A percentile compares a stretch with the other conserved stretches of the same genome.
These are phyloP conservation scores for Monosporozyma solicola DNA, from an alignment of 805 yeast species.

Conservation along the genomic window DNA sequence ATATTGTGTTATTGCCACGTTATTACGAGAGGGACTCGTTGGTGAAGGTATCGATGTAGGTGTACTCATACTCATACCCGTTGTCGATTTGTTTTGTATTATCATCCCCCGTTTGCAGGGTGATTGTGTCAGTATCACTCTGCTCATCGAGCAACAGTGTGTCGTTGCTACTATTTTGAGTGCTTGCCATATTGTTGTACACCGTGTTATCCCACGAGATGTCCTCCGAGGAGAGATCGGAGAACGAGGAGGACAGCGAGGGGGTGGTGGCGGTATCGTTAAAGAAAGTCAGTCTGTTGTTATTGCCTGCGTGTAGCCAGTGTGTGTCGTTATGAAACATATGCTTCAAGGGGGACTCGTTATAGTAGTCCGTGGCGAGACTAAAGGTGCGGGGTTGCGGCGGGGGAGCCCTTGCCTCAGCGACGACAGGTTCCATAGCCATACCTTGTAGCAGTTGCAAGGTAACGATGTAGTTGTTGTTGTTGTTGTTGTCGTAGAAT, in stretches of 20 bases:
- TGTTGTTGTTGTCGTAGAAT: constrained; percentile 30
- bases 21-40: too few species aligned
- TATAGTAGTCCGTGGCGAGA: constrained; percentile 28
- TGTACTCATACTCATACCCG: too few species aligned
- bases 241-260: constrained; percentile 8
- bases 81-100: too few species aligned
- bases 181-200: too few species aligned
- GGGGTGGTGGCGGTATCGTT: constrained; percentile 3
- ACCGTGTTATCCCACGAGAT: too few species aligned
- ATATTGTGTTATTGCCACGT: too few species aligned
- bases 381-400: constrained; percentile 19
- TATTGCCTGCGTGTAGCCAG: constrained; percentile 15
- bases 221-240: constrained; percentile 8
- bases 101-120: too few species aligned
- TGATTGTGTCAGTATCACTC: too few species aligned
- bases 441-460: not conserved
- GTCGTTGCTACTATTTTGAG: too few species aligned
- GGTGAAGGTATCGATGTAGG: too few species aligned
- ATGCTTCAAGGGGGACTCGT: constrained; percentile 29
- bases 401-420: not conserved
- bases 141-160: too few species aligned
- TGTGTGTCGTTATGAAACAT: constrained; percentile 23
- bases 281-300: constrained; percentile 11
- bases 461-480: constrained; percentile 24
- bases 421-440: too few species aligned